phyloP scores from a whole-genome alignment of 495 filamentous ascomycete species.

The Aspergillus baeticus region DNA sequence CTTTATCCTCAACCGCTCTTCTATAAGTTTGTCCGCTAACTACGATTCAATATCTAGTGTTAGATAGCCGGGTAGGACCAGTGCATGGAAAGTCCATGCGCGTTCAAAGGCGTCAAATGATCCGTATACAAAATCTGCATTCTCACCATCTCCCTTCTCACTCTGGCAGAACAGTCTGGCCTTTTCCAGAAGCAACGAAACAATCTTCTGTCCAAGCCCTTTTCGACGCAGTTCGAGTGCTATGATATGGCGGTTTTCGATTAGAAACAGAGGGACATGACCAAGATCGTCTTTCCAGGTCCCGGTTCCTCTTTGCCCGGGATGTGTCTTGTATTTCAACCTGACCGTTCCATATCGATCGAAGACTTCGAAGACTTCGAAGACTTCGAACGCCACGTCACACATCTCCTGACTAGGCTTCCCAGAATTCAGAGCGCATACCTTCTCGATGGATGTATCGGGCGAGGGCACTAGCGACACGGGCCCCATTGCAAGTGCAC shows the following conservation, averaged over 20 bases:
- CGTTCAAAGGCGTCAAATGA: constrained; percentile 12
- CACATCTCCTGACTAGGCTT: constrained; percentile 12
- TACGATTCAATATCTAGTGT: constrained; percentile 17
- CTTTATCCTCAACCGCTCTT: constrained; percentile 14
- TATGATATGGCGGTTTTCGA: constrained; percentile 23
- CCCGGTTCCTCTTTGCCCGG: constrained; percentile 28
- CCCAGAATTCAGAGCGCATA: constrained; percentile 19
- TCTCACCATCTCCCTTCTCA: constrained; percentile 9
- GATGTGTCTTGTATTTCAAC: constrained; percentile 26
- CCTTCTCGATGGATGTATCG: constrained; percentile 19
- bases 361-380: constrained; percentile 32
- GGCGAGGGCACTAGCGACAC: constrained; percentile 19
- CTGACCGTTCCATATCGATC: constrained; percentile 33
- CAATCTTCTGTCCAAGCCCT: constrained; percentile 13
- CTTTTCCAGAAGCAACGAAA: too few species aligned
- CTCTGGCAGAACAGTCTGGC: too few species aligned
- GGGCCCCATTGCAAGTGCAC: constrained; percentile 19
- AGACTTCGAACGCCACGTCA: constrained; percentile 21
- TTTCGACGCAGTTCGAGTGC: not conserved
- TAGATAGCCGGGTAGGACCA: constrained; percentile 22
- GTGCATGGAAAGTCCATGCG: constrained; percentile 21
- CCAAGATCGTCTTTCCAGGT: constrained; percentile 30
- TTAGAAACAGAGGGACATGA: constrained; percentile 26
- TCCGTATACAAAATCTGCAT: constrained; percentile 8
- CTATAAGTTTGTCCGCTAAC: constrained; percentile 16